Evolutionary conservation across 306 rosid species (phyloP).

Genomic region (Rubus idaeus): DNA sequence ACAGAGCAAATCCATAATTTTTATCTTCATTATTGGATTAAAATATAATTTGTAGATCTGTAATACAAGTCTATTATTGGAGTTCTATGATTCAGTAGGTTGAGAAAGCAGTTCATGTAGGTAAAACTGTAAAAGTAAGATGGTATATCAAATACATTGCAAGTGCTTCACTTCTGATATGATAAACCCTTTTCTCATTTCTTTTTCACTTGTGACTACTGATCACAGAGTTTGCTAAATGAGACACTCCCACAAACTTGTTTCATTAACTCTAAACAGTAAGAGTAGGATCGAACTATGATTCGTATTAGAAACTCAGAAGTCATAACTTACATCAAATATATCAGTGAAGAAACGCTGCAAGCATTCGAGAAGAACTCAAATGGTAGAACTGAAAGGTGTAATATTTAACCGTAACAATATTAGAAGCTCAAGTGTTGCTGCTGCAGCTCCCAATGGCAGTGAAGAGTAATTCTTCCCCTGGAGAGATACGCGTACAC

Average conservation of each 20-base stretch:
- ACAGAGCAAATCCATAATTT: slow-evolving; percentile 23
- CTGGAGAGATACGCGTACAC: background rate
- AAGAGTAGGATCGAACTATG: background rate
- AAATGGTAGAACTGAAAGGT: slow-evolving; percentile 6
- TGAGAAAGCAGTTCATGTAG: slow-evolving; percentile 1
- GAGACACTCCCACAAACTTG: background rate
- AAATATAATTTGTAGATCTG: background rate
- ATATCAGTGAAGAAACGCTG: background rate
- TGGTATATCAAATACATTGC: background rate
- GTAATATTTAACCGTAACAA: slow-evolving; percentile 1
- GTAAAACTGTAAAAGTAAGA: slow-evolving; percentile 7
- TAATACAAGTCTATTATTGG: slow-evolving; percentile 13
- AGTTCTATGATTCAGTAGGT: slow-evolving; percentile 20
- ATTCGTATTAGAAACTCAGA: slow-evolving; percentile 21
- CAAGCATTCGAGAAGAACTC: slow-evolving; percentile 17
- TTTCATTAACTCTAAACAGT: background rate
- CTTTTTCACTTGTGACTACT: background rate
- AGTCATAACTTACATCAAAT: slow-evolving; percentile 1
- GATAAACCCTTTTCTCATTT: background rate
- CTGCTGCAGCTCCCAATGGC: slow-evolving; percentile 1
- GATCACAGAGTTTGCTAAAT: background rate
- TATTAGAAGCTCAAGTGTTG: slow-evolving; percentile 27
- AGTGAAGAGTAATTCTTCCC: background rate
- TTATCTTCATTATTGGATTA: background rate
- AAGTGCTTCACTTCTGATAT: slow-evolving; percentile 10